Conservation (phyloP, 306 rosid genomes). For the Ceratonia siliqua region DNA sequence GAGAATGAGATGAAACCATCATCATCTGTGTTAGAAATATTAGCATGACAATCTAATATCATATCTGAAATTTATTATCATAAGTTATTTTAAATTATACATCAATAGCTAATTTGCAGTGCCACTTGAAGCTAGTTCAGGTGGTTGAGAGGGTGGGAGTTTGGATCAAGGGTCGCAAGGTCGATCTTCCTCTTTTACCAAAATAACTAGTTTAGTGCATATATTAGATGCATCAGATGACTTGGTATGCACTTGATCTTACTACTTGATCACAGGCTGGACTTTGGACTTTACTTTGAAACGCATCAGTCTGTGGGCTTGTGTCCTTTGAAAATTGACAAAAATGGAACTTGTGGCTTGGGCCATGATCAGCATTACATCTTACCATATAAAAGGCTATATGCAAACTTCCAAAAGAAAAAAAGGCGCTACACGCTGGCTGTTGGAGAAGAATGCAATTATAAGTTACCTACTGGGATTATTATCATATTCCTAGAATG, state of each 20-base stretch:
- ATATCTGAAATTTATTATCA: neutral
- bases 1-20: slow-evolving; percentile 11
- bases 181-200: too few relatives aligned
- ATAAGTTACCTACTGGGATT: neutral
- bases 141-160: too few relatives aligned
- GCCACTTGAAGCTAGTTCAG: too few relatives aligned
- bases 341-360: too few relatives aligned
- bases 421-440: neutral
- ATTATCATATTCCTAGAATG: neutral
- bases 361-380: too few relatives aligned
- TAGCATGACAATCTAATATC: slow-evolving; percentile 4
- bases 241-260: neutral
- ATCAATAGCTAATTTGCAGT: neutral
- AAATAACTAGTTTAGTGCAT: neutral
- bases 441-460: neutral
- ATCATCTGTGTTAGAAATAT: neutral
- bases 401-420: too few relatives aligned
- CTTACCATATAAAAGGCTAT: slow-evolving; percentile 2
- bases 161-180: too few relatives aligned
- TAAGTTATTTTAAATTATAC: neutral
- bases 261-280: too few relatives aligned
- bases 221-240: neutral
- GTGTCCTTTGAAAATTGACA: too few relatives aligned
- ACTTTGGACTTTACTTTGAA: too few relatives aligned
- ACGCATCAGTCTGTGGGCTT: too few relatives aligned